phyloP scores from a whole-genome alignment of 441 rosid genomes.

The Francoa sonchifolia region DNA sequence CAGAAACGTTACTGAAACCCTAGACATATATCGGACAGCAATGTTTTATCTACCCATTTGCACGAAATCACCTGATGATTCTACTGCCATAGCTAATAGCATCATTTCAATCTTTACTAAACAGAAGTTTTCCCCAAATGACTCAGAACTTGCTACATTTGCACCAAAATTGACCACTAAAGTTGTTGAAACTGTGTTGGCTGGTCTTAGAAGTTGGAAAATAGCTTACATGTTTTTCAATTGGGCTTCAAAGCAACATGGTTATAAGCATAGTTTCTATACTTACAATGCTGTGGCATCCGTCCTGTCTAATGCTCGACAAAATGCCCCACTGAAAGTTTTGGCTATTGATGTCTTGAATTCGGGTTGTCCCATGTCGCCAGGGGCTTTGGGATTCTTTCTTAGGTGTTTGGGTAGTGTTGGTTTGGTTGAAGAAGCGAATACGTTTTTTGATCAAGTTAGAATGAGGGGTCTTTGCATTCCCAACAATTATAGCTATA shows the following conservation, averaged over 20 bases:
- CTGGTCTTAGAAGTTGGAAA: conserved; percentile 45
- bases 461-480: conserved; percentile 45
- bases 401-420: conserved; percentile 66
- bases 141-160: conserved; percentile 37
- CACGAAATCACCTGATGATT: conserved; percentile 12
- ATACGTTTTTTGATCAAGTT: conserved; percentile 50
- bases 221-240: conserved; percentile 42
- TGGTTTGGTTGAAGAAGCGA: conserved; percentile 62
- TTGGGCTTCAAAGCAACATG: conserved; percentile 57
- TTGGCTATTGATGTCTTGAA: conserved; percentile 32
- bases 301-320: conserved; percentile 90
- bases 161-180: conserved; percentile 46
- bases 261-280: conserved; percentile 55
- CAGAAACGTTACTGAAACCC: no score
- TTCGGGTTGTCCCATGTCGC: conserved; percentile 53
- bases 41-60: no score
- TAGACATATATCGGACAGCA: no score
- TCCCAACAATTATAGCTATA: conserved; percentile 59
- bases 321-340: conserved; percentile 49
- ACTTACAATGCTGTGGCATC: conserved; percentile 78
- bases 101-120: conserved; percentile 30
- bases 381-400: conserved; percentile 73
- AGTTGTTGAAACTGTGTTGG: conserved; percentile 58
- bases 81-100: conserved; percentile 9
- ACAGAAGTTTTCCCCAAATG: conserved; percentile 29